phyloP scores from a whole-genome alignment of 2,329 filamentous ascomycete species.

The Bipolaris cookei region DNA sequence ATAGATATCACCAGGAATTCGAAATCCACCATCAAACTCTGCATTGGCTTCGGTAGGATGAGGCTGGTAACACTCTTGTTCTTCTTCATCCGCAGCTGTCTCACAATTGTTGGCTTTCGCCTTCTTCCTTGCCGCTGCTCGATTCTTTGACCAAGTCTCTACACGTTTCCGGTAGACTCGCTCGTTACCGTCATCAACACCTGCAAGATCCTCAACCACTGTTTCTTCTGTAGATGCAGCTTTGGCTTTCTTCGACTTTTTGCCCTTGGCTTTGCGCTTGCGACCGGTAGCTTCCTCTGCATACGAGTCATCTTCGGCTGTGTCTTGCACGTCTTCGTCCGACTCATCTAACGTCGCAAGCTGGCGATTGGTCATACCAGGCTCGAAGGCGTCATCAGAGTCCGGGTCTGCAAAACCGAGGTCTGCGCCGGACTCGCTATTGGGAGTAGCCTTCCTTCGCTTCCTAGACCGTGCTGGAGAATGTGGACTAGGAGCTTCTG shows the following conservation, averaged over 20 bases:
- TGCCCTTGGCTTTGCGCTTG: constrained; percentile 48
- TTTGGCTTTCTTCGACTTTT: constrained; percentile 34
- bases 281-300: constrained; percentile 47
- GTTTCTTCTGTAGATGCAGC: constrained; percentile 28
- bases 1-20: constrained; percentile 89
- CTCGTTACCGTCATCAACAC: constrained; percentile 89
- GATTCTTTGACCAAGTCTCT: constrained; percentile 72
- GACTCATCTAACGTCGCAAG: constrained; percentile 50
- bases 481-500: constrained; percentile 42
- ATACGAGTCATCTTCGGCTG: constrained; percentile 49
- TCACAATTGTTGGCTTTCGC: constrained; percentile 47
- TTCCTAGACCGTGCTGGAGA: constrained; percentile 47
- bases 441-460: constrained; percentile 40
- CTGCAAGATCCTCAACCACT: constrained; percentile 62
- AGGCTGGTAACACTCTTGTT: constrained; percentile 80
- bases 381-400: constrained; percentile 52
- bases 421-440: constrained; percentile 25
- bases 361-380: constrained; percentile 49
- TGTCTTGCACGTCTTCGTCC: constrained; percentile 44
- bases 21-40: constrained; percentile 74
- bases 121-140: constrained; percentile 65
- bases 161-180: constrained; percentile 77
- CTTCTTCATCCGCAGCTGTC: constrained; percentile 41
- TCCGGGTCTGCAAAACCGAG: constrained; percentile 38
- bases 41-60: constrained; percentile 83